Evolutionary conservation across 2,329 filamentous ascomycete species (phyloP), one percentile per base, ranked within the genome.

Genomic region (Aspergillus jensenii): DNA sequence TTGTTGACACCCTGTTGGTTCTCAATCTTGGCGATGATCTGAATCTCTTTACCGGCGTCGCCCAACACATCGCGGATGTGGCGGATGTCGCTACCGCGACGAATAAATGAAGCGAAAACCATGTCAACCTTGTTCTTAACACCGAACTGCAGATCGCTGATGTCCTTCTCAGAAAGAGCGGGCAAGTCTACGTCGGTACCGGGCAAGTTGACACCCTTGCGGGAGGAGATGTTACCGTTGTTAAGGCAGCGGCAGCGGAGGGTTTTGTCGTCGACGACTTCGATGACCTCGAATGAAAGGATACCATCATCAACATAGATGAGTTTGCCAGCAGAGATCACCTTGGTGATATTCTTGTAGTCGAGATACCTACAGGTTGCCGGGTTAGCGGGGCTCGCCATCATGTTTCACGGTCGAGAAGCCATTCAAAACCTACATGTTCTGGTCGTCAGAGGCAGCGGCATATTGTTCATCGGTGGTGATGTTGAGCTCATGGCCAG

Each of bases 21-120:
- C 87, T 99, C 95, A 68, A 99, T 96, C 89, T 99, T 99, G 85
- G 95, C 90, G 76, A 99, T 98, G 81, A 99, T 96, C 83, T 99
- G 93, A 72, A 99, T 97, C 78, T 96, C 88, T 81, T 90, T 91
- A 78, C 95, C 95, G 45, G 96, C 90, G 73, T 91, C 85, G 62
- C 95, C 95, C 52, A 99, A 87, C 62, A 98, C 89, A 65, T 89
- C 85, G 67, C 95, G 93, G 77, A 99, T 99, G 71, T 93, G 87
- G 68, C 83, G 86, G 82, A 99, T 96, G 77, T 99, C 95, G 74
- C 92, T 89, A 59, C 90, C 93, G 61, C 90, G 90, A 69, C 95
- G 93, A 78, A 99, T 99, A 78, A 99, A 99, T 1, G 93, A 97
- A 62, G 95, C 95, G 75, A 99, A 99, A 71, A 99, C 84, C 95